Evolutionary conservation across 306 rosid species (phyloP).

Genomic region (Rubus parviflorus): DNA sequence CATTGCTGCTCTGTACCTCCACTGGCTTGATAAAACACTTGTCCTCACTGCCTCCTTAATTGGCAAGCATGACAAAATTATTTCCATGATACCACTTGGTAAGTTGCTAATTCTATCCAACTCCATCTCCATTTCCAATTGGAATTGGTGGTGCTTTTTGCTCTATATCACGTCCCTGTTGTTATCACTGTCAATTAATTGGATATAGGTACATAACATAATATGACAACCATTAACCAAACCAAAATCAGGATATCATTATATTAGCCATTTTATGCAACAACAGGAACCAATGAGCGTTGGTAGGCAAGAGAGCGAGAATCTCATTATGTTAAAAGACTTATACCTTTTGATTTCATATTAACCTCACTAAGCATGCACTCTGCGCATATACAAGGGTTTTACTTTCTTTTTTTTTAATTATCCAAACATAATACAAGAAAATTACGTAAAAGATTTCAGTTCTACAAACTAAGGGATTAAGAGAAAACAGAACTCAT

Average conservation of each 20-base stretch:
- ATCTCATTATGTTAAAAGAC: neutral
- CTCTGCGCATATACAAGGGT: neutral
- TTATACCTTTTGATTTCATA: neutral
- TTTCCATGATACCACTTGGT: neutral
- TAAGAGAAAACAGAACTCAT: neutral
- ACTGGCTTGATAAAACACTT: constrained; percentile 1
- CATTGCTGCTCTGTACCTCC: neutral
- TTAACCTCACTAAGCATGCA: neutral
- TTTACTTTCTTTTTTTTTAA: too few species aligned
- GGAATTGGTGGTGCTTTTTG: neutral
- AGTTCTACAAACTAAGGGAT: neutral
- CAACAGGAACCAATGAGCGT: neutral
- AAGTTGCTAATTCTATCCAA: neutral
- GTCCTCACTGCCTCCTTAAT: neutral
- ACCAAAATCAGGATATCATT: neutral
- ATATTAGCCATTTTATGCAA: neutral
- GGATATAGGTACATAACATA: neutral
- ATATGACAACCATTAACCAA: neutral
- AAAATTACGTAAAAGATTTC: neutral
- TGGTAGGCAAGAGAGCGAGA: neutral
- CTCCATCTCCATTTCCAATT: neutral
- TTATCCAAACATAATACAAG: neutral
- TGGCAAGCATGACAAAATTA: neutral
- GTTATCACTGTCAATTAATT: neutral
- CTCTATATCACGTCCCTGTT: neutral